phyloP scores from a whole-genome alignment of 2,329 filamentous ascomycete genomes.

The Capronia americana region DNA sequence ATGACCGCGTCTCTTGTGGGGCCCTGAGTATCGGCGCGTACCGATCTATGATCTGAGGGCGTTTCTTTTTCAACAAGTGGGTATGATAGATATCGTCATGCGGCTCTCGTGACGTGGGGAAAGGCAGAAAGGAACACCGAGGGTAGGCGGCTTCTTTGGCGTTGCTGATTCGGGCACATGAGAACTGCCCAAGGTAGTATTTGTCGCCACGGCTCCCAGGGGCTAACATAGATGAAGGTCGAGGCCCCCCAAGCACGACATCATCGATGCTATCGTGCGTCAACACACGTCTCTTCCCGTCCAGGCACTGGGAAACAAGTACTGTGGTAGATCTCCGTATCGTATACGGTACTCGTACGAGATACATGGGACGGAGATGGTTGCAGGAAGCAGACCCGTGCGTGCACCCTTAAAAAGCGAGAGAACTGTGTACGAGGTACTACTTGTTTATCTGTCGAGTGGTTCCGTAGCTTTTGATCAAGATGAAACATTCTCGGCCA shows the following conservation, averaged over 20 bases:
- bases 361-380: not conserved
- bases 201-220: no score
- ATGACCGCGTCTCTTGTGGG: not conserved
- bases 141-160: not conserved
- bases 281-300: no score
- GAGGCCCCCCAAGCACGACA: no score
- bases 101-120: not conserved
- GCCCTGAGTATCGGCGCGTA: not conserved
- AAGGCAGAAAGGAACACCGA: not conserved
- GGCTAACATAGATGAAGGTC: no score
- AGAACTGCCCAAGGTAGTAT: no score
- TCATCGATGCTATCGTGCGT: no score
- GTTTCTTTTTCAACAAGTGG: not conserved
- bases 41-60: not conserved
- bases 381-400: no score
- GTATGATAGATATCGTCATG: not conserved
- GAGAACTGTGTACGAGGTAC: not conserved
- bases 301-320: no score
- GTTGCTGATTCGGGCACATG: not conserved
- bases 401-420: not conserved
- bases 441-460: not conserved
- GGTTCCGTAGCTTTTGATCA: not conserved
- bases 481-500: not conserved
- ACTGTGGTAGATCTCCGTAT: no score
- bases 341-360: no score